These are phyloP conservation scores for Lactarius akahatsu DNA, from an alignment of 768 basidiomycete genomes.

Conservation along the genomic window DNA sequence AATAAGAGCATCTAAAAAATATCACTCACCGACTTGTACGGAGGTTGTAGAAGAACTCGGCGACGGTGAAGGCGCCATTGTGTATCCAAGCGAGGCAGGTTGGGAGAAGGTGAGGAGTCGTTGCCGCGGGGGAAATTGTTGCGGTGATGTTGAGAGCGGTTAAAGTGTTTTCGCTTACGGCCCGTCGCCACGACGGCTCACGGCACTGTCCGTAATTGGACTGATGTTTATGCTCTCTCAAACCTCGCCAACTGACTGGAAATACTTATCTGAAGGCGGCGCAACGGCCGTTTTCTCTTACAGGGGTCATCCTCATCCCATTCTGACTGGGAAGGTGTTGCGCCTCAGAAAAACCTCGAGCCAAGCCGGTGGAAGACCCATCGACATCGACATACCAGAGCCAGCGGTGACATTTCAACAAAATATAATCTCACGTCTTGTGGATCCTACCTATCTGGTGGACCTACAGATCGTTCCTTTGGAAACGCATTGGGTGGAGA, in stretches of 20 bases:
- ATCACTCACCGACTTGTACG: constrained; percentile 88
- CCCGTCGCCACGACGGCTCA: constrained; percentile 1
- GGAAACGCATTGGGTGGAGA: constrained; percentile 57
- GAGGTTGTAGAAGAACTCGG: constrained; percentile 69
- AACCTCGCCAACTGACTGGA: constrained; percentile 58
- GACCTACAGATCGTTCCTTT: constrained; percentile 49
- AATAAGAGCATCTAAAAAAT: constrained; percentile 27
- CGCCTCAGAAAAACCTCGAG: constrained; percentile 64
- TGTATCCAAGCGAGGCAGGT: constrained; percentile 16
- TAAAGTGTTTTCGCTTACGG: neutral
- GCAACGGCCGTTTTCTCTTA: constrained; percentile 90
- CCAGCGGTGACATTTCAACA: constrained; percentile 56
- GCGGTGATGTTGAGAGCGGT: constrained; percentile 11
- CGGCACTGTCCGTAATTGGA: constrained; percentile 17
- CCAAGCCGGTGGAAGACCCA: neutral
- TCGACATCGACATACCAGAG: constrained; percentile 38
- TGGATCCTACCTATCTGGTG: constrained; percentile 62
- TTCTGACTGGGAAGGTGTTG: constrained; percentile 65
- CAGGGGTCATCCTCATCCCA: constrained; percentile 49
- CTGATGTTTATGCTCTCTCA: constrained; percentile 23
- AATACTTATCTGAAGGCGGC: constrained; percentile 90
- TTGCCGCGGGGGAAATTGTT: constrained; percentile 25
- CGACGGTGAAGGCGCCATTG: constrained; percentile 76
- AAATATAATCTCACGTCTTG: constrained; percentile 59
- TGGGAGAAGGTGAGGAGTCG: constrained; percentile 13